These are phyloP conservation scores for Podospora bellae-mahoneyi DNA, from an alignment of 495 filamentous ascomycete species.

Conservation along the genomic window DNA sequence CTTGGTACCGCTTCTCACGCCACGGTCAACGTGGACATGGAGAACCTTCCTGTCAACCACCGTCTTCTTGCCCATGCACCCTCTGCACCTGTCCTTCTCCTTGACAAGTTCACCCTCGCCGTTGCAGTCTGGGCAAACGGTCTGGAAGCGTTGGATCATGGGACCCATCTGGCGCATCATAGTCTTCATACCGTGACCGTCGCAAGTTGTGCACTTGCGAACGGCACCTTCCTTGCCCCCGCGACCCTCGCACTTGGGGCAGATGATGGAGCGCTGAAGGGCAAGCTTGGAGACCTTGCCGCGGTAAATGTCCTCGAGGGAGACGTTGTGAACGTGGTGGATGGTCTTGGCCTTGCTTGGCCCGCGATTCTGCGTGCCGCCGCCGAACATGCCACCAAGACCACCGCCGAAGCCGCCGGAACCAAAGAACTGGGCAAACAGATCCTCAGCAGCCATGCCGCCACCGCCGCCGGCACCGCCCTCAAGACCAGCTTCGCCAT, in stretches of 20 bases:
- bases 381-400: constrained; percentile 78
- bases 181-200: constrained; percentile 95
- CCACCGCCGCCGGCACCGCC: constrained; percentile 71
- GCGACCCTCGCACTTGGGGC: constrained; percentile 88
- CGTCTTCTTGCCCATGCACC: constrained; percentile 94
- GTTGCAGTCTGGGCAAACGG: constrained; percentile 95
- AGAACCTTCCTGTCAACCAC: constrained; percentile 95
- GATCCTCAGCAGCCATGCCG: constrained; percentile 94
- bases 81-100: constrained; percentile 94
- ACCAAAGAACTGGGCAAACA: constrained; percentile 98
- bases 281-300: constrained; percentile 98
- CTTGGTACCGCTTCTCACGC: constrained; percentile 89
- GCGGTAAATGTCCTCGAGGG: constrained; percentile 95
- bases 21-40: constrained; percentile 94
- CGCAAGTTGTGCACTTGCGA: constrained; percentile 83
- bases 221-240: constrained; percentile 97
- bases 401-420: constrained; percentile 74
- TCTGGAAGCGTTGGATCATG: constrained; percentile 99
- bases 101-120: constrained; percentile 95
- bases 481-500: constrained; percentile 94
- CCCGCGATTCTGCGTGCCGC: constrained; percentile 67
- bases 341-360: constrained; percentile 95
- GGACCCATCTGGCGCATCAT: constrained; percentile 99
- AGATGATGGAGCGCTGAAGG: constrained; percentile 96
- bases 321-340: constrained; percentile 96